Conservation (phyloP, 768 basidiomycete genomes). For the Coprinopsis marcescibilis region DNA sequence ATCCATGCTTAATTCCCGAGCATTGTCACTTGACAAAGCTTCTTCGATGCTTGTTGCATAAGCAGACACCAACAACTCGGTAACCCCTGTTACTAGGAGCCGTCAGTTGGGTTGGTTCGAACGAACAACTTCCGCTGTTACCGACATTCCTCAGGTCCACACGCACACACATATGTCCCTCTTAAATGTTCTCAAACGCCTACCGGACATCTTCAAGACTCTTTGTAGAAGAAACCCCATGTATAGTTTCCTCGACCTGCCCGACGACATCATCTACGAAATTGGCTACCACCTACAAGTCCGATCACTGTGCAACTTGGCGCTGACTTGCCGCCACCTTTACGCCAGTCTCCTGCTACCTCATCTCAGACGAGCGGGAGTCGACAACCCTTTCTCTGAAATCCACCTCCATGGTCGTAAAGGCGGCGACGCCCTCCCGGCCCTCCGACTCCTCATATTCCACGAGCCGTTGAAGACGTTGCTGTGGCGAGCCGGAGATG, state of each 20-base stretch:
- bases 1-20: too few relatives aligned
- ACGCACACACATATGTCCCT: too few relatives aligned
- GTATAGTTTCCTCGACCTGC: constrained; percentile 8
- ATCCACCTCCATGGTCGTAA: constrained; percentile 6
- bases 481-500: constrained; percentile 7
- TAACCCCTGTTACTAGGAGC: too few relatives aligned
- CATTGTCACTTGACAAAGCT: too few relatives aligned
- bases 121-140: too few relatives aligned
- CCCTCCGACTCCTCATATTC: constrained; percentile 6
- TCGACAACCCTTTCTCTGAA: constrained; percentile 4
- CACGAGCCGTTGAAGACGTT: constrained; percentile 6
- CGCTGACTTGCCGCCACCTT: constrained; percentile 7
- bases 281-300: constrained; percentile 3
- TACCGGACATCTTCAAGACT: too few relatives aligned
- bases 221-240: too few relatives aligned
- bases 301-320: constrained; percentile 9
- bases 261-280: constrained; percentile 9
- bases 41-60: too few relatives aligned
- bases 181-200: too few relatives aligned
- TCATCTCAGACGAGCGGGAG: background rate
- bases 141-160: too few relatives aligned
- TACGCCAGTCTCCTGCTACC: constrained; percentile 3
- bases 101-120: too few relatives aligned
- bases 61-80: too few relatives aligned
- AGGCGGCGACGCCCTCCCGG: constrained; percentile 2